Base-by-base conservation (phyloP, 108 stramenopile genomes). In the Conticribra guillardii region DNA sequence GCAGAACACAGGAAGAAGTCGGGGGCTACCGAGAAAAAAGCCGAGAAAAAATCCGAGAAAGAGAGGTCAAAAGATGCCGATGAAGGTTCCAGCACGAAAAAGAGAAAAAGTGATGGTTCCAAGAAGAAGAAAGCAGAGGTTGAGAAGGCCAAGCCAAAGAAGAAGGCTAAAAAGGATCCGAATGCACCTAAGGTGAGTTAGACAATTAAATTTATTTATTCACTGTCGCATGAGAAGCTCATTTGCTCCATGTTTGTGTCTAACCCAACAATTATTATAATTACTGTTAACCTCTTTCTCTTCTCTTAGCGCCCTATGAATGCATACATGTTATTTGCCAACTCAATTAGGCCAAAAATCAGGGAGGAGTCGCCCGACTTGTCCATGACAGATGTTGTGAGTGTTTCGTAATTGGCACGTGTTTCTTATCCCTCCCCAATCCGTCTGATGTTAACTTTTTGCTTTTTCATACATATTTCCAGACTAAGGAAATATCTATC, bases 341-440 rank as follows among this genome's bases (percentile, higher is more conserved):
- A 81, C 55, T 78, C 82, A 49, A 69, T 73, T 31, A 81, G 94
- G 29, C 60, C 77, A 17, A 76, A 86, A 45, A 32, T 92, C 18
- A 90, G 89, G 61, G 81, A 84, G 44, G 87, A 92, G 28, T 75
- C 90, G 67, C 90, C 94, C 1, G 85, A 85, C 29, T 41, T 87
- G 11, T 54, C 76, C 0, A 80, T 89, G 73, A 80, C 76, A 7
- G 84, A 83, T 32, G 23, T 85, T 73, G 82, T 54, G 68, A 82
- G 81, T 70, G 65, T 19, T 16, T 66, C 2, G 67, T 52, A 34
- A n/a, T 37, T 34, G 19, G 22, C 18, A 62, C 31, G 37, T 29
- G 44, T 34, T 45, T 2, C 22, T 37, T 55, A 19, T 58, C 19
- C 51, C 17, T 14, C 11, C 37, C 37, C 33, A 1, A 7, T 58